These are phyloP conservation scores for Lichtheimia ornata DNA, from an alignment of 371 early-diverging fungal species.

Conservation along the genomic window DNA sequence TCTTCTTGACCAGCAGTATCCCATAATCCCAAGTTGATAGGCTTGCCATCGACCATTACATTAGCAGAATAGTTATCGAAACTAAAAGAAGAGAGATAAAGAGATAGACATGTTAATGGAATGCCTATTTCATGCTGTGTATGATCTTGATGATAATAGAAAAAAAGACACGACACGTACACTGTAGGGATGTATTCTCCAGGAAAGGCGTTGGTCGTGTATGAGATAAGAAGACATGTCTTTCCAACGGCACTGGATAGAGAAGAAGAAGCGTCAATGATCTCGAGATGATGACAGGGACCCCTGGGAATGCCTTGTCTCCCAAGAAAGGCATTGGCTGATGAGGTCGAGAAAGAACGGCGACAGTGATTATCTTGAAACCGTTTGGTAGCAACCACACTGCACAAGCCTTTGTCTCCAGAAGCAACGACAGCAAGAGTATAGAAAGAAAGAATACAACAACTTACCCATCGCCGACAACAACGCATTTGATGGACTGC, in stretches of 20 bases:
- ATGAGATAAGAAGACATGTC: slow-evolving; percentile 77
- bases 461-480: slow-evolving; percentile 93
- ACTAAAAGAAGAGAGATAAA: slow-evolving; percentile 12
- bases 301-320: slow-evolving; percentile 5
- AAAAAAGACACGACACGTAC: slow-evolving; percentile 36
- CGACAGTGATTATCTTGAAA: neutral
- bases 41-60: slow-evolving; percentile 80
- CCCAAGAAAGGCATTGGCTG: neutral
- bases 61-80: slow-evolving; percentile 86
- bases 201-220: slow-evolving; percentile 81
- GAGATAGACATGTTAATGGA: neutral
- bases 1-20: slow-evolving; percentile 99
- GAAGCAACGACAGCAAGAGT: neutral
- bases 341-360: neutral
- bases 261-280: slow-evolving; percentile 2
- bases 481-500: slow-evolving; percentile 99
- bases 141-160: neutral
- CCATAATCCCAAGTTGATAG: slow-evolving; percentile 85
- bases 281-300: slow-evolving; percentile 16
- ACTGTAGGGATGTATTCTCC: slow-evolving; percentile 79
- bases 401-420: too few relatives aligned
- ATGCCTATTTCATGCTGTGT: neutral
- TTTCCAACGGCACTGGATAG: slow-evolving; percentile 75
- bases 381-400: too few relatives aligned
- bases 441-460: slow-evolving; percentile 14